Percentiles rank a stretch among this genome's conserved stretches.
These are phyloP conservation scores for Chamaenerion angustifolium DNA, from an alignment of 345 rosid species.

Conservation along the genomic window DNA sequence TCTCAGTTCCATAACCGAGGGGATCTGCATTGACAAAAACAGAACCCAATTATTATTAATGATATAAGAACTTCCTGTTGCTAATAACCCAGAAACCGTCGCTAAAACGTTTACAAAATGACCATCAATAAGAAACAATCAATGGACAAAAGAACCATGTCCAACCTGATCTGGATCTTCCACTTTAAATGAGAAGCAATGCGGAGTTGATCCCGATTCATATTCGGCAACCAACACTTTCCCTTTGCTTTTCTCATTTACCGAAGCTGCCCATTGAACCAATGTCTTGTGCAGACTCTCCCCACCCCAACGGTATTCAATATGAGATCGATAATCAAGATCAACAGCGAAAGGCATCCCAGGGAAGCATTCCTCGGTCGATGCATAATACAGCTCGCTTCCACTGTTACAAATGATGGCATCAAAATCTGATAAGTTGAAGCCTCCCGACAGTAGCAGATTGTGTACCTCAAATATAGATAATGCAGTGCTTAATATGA, in stretches of 20 bases:
- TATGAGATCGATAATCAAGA: conserved; percentile 54
- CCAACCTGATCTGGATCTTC: conserved; percentile 1
- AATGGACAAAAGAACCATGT: too few relatives aligned
- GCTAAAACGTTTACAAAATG: too few relatives aligned
- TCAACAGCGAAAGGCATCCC: conserved; percentile 69
- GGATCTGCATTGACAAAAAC: conserved; percentile 30
- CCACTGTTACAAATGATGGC: conserved; percentile 83
- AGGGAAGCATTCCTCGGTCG: not conserved
- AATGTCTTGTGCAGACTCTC: conserved; percentile 34
- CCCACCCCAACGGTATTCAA: conserved; percentile 84
- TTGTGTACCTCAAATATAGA: conserved; percentile 43
- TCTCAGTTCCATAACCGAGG: conserved; percentile 47
- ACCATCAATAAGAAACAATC: not conserved
- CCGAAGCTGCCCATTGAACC: conserved; percentile 2
- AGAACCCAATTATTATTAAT: not conserved
- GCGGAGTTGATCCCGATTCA: conserved; percentile 1
- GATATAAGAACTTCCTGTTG: not conserved
- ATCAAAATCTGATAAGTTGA: conserved; percentile 66
- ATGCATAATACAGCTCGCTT: conserved; percentile 58
- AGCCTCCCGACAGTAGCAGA: conserved; percentile 31
- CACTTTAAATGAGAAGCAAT: conserved; percentile 7
- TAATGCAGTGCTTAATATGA: conserved; percentile 52
- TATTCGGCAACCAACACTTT: not conserved
- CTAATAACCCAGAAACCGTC: not conserved
- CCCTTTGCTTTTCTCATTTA: conserved; percentile 1